phyloP scores from a whole-genome alignment of 805 yeast genomes.

The Kuraishia cidri region DNA sequence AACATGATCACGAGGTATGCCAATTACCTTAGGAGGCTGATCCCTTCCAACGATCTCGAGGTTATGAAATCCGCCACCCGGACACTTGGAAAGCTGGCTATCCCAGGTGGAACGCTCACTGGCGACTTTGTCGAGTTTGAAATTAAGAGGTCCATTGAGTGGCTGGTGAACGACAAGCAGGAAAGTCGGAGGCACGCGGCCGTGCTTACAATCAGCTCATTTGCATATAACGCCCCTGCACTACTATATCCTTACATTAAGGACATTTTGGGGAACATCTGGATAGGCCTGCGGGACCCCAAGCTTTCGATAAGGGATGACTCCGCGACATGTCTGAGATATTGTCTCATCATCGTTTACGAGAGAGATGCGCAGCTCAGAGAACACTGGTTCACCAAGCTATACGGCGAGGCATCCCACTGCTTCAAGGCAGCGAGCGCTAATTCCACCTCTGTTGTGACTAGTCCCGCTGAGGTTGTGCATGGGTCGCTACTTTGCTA shows the following conservation, averaged over 20 bases:
- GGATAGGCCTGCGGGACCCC: slow-evolving; percentile 81
- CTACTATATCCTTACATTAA: slow-evolving; percentile 70
- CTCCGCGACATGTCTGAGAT: slow-evolving; percentile 72
- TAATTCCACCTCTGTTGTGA: slow-evolving; percentile 4
- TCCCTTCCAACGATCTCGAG: slow-evolving; percentile 74
- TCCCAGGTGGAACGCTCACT: slow-evolving; percentile 82
- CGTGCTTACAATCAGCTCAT: slow-evolving; percentile 67
- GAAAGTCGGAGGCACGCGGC: slow-evolving; percentile 90
- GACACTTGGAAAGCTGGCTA: slow-evolving; percentile 82
- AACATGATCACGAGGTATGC: slow-evolving; percentile 86
- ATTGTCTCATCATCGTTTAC: slow-evolving; percentile 71
- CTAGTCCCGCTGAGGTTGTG: slow-evolving; percentile 49
- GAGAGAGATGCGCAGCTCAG: slow-evolving; percentile 67
- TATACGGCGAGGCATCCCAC: slow-evolving; percentile 27
- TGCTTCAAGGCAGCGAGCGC: slow-evolving; percentile 17
- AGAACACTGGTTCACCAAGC: slow-evolving; percentile 64
- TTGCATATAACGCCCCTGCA: slow-evolving; percentile 85
- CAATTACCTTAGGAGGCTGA: slow-evolving; percentile 73
- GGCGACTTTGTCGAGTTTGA: slow-evolving; percentile 92
- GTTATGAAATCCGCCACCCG: slow-evolving; percentile 84
- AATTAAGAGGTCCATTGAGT: slow-evolving; percentile 81
- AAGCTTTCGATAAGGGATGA: slow-evolving; percentile 71
- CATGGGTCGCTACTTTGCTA: slow-evolving; percentile 84
- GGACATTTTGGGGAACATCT: slow-evolving; percentile 71
- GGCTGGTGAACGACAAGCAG: slow-evolving; percentile 83